These are phyloP conservation scores for Pichia rugopelliculosa DNA, from an alignment of 805 yeast genomes.

Conservation along the genomic window DNA sequence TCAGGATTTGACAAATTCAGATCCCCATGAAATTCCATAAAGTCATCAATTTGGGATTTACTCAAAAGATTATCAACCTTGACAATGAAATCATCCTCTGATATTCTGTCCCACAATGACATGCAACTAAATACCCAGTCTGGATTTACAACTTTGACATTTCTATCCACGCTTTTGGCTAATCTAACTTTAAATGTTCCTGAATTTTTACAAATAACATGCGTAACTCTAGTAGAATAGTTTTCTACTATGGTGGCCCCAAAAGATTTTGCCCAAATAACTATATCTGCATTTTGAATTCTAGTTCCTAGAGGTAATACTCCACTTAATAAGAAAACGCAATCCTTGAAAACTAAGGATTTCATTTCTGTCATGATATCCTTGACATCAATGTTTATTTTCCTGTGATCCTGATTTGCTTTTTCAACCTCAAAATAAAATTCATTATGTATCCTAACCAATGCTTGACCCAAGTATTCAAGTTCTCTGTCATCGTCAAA, in stretches of 20 bases:
- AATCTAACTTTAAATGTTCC: slow-evolving; percentile 79
- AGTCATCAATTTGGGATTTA: slow-evolving; percentile 39
- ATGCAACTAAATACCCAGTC: slow-evolving; percentile 90
- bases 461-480: slow-evolving; percentile 49
- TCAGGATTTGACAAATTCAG: slow-evolving; percentile 35
- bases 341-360: slow-evolving; percentile 54
- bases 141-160: slow-evolving; percentile 73
- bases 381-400: slow-evolving; percentile 50
- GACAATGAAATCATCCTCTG: slow-evolving; percentile 52
- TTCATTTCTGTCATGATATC: slow-evolving; percentile 73
- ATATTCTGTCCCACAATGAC: slow-evolving; percentile 65
- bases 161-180: slow-evolving; percentile 56
- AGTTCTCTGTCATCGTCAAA: slow-evolving; percentile 81
- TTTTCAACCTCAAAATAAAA: slow-evolving; percentile 49
- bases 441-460: slow-evolving; percentile 55
- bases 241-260: slow-evolving; percentile 81
- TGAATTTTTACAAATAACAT: slow-evolving; percentile 74
- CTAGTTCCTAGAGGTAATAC: slow-evolving; percentile 79
- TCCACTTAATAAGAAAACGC: slow-evolving; percentile 76
- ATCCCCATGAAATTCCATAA: slow-evolving; percentile 28
- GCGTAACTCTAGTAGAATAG: slow-evolving; percentile 70
- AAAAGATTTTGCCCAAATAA: slow-evolving; percentile 85
- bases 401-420: slow-evolving; percentile 5
- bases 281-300: slow-evolving; percentile 73
- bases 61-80: slow-evolving; percentile 41